Evolutionary conservation across 768 basidiomycete species (phyloP), one percentile per base, ranked within the genome.

Genomic region (Galerina marginata): DNA sequence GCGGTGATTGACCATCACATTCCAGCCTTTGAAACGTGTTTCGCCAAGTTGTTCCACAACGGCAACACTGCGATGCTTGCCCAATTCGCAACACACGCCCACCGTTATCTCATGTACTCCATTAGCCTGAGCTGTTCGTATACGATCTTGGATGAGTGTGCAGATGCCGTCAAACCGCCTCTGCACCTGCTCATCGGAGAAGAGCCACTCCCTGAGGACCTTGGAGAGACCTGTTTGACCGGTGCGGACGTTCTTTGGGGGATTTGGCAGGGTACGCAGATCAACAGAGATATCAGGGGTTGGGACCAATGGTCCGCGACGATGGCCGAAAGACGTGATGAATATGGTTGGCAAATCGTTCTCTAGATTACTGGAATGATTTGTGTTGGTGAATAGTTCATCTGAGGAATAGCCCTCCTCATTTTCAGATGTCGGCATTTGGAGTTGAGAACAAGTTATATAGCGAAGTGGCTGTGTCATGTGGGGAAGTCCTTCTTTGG

Each of bases 31-130:
- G 36, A 65, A 68, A 2, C 48, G 54, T 3, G 55, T 57, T 14
- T 61, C 56, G 4, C 66, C 68, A 10, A 73, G 65, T 37, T 67
- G 65, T 51, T 73, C 72, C 6, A 71, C 70, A n/a, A 73, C 38
- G 0, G 67, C 61, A 25, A 73, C 72, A 40, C 70, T 73, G 10
- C 72, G 69, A 49, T 73, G 70, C 33, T 60, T 70, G 29, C 72
- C 72, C 9, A 73, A 40, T 46, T 70, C 60, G 46, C 70, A 73
- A 53, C 58, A 68, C 11, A 73, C 64, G 3, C 70, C 70, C 2
- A 71, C 62, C 7, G 25, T 42, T 2, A 72, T 36, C 12, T 61
- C 53, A 7, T 48, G 29, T 39, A 55, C 56, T n/a, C 63, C 61
- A 29, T 54, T 54, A 15, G n/a, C 46, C 29, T 40, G 48, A 11